Percentiles rank a stretch among this genome's conserved stretches.
Evolutionary conservation across 2,329 filamentous ascomycete species (phyloP).

Genomic region (Ilyonectria mors-panacis): DNA sequence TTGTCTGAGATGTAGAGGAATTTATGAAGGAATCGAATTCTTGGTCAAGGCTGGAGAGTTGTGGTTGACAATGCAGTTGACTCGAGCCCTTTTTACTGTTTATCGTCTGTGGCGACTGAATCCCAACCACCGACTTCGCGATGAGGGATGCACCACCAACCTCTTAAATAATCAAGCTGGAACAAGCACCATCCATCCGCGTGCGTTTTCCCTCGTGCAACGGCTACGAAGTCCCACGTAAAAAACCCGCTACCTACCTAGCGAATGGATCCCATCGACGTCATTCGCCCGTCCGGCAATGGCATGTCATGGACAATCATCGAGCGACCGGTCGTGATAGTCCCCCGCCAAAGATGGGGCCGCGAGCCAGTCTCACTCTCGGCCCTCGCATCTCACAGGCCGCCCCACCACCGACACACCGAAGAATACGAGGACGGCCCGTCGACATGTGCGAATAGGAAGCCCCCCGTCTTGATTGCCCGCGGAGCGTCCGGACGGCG

Average conservation of each 20-base stretch:
- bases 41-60: conserved; percentile 33
- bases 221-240: conserved; percentile 15
- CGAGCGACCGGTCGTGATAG: not conserved
- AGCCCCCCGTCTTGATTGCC: not conserved
- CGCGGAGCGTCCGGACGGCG: conserved; percentile 16
- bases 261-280: conserved; percentile 15
- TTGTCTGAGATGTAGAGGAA: conserved; percentile 25
- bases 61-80: conserved; percentile 11
- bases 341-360: conserved; percentile 20
- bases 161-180: conserved; percentile 41
- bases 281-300: conserved; percentile 29
- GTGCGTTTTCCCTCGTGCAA: conserved; percentile 14
- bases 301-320: conserved; percentile 1
- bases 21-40: conserved; percentile 32
- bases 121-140: conserved; percentile 39
- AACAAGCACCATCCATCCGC: conserved; percentile 21
- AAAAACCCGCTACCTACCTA: not conserved
- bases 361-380: conserved; percentile 13
- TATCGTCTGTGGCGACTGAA: not conserved
- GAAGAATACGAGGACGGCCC: conserved; percentile 3
- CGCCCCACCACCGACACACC: not conserved
- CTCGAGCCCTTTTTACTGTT: conserved; percentile 16
- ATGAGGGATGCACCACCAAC: conserved; percentile 35
- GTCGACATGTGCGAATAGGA: not conserved
- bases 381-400: conserved; percentile 11